phyloP scores from a whole-genome alignment of 352 stramenopile genomes.

The Phytophthora agathidicida region DNA sequence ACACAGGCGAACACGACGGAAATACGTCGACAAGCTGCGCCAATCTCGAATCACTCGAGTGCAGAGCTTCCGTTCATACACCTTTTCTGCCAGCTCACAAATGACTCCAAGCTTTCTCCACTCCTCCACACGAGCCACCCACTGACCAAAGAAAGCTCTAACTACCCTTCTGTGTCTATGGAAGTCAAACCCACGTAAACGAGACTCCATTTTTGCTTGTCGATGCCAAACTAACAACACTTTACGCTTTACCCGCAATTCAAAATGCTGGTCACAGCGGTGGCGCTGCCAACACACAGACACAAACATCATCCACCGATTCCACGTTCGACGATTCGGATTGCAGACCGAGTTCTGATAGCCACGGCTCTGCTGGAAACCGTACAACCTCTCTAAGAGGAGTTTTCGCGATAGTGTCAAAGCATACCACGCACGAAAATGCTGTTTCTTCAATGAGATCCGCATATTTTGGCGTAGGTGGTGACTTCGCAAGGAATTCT shows the following conservation, averaged over 20 bases:
- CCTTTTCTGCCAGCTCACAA: constrained; percentile 19
- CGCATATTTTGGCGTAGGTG: constrained; percentile 31
- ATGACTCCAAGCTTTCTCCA: constrained; percentile 35
- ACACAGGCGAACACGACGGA: constrained; percentile 7
- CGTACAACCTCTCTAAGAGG: background rate
- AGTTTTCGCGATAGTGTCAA: constrained; percentile 1
- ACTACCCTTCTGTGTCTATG: background rate
- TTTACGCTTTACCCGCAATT: constrained; percentile 11
- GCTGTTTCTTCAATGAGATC: constrained; percentile 16
- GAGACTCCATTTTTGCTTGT: constrained; percentile 8
- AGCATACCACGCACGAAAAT: constrained; percentile 31
- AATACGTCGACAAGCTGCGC: constrained; percentile 8
- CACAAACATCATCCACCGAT: constrained; percentile 28
- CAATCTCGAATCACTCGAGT: constrained; percentile 28
- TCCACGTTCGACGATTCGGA: constrained; percentile 32
- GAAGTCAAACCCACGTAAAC: background rate
- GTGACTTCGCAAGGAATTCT: constrained; percentile 21
- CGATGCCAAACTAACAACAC: constrained; percentile 21
- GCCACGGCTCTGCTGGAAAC: constrained; percentile 1
- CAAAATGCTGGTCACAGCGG: constrained; percentile 7
- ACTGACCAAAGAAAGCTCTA: constrained; percentile 15
- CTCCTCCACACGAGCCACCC: constrained; percentile 26
- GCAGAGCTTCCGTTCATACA: constrained; percentile 26
- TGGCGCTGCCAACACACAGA: constrained; percentile 6
- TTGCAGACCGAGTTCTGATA: constrained; percentile 40